Conservation (phyloP, 2,329 filamentous ascomycete species). For the Diaporthe citriasiana region DNA sequence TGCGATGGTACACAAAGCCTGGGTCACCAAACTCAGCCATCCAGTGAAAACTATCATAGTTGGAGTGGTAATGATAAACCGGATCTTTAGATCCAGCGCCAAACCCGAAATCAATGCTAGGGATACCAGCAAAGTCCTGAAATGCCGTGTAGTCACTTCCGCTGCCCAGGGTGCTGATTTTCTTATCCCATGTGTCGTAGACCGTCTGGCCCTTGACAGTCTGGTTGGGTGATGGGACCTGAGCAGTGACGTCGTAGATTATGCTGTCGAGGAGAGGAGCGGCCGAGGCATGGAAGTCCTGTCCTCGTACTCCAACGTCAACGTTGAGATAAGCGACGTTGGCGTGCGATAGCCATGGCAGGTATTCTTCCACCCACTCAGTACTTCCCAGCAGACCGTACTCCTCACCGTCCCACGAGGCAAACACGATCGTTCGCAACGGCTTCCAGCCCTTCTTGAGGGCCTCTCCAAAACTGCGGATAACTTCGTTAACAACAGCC, state of each 20-base stretch:
- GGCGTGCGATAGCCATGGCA: conserved; percentile 79
- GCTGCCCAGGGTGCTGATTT: conserved; percentile 67
- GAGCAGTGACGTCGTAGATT: conserved; percentile 52
- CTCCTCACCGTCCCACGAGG: conserved; percentile 80
- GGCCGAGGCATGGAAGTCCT: conserved; percentile 71
- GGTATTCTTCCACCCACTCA: conserved; percentile 88
- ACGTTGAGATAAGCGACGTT: conserved; percentile 86
- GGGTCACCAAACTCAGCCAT: conserved; percentile 84
- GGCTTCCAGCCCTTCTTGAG: conserved; percentile 69
- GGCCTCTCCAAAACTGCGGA: conserved; percentile 80
- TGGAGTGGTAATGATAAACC: conserved; percentile 84
- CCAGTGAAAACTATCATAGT: conserved; percentile 89
- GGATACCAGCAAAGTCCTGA: conserved; percentile 69
- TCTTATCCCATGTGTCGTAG: conserved; percentile 63
- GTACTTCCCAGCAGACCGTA: conserved; percentile 86
- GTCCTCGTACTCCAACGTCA: conserved; percentile 69
- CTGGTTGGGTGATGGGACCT: conserved; percentile 42
- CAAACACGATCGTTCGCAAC: conserved; percentile 73
- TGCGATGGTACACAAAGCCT: conserved; percentile 73
- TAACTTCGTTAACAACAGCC: conserved; percentile 82
- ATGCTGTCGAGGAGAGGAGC: conserved; percentile 73
- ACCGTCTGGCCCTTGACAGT: conserved; percentile 57
- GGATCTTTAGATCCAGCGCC: conserved; percentile 59
- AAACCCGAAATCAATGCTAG: conserved; percentile 68
- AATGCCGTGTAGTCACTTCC: conserved; percentile 79